These are phyloP conservation scores for Chlorella ohadii DNA, from an alignment of 139 green algal genomes.

Conservation along the genomic window DNA sequence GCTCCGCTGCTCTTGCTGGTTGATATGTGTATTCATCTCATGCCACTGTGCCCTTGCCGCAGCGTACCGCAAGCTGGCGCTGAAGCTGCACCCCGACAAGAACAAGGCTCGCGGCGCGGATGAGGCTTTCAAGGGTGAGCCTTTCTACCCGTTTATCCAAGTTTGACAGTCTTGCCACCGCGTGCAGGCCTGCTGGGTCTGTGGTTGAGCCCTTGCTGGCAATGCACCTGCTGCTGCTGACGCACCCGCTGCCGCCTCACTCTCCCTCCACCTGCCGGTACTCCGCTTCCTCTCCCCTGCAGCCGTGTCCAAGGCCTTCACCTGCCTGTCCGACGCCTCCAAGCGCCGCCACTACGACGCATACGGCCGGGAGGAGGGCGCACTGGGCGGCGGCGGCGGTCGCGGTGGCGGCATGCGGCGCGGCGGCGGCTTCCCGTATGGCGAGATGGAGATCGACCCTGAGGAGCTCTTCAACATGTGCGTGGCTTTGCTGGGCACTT, in stretches of 20 bases:
- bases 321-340: constrained; percentile 68
- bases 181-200: too few relatives aligned
- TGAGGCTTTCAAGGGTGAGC: constrained; percentile 69
- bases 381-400: constrained; percentile 16
- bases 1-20: too few relatives aligned
- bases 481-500: background rate
- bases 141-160: too few relatives aligned
- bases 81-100: constrained; percentile 96
- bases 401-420: constrained; percentile 33
- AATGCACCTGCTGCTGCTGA: background rate
- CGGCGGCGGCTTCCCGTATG: constrained; percentile 16
- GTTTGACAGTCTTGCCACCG: too few relatives aligned
- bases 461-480: constrained; percentile 81
- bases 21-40: too few relatives aligned
- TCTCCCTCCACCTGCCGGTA: background rate
- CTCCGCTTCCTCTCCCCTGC: background rate
- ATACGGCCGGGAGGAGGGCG: constrained; percentile 54
- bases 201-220: too few relatives aligned
- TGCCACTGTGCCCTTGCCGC: background rate
- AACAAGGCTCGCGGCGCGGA: constrained; percentile 71
- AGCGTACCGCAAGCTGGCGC: constrained; percentile 64
- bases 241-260: background rate
- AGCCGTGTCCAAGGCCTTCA: constrained; percentile 74
- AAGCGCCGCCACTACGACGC: constrained; percentile 74
- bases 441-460: constrained; percentile 53